Base-by-base conservation (phyloP, 106 monocot genomes). In the Allium cepa region DNA sequence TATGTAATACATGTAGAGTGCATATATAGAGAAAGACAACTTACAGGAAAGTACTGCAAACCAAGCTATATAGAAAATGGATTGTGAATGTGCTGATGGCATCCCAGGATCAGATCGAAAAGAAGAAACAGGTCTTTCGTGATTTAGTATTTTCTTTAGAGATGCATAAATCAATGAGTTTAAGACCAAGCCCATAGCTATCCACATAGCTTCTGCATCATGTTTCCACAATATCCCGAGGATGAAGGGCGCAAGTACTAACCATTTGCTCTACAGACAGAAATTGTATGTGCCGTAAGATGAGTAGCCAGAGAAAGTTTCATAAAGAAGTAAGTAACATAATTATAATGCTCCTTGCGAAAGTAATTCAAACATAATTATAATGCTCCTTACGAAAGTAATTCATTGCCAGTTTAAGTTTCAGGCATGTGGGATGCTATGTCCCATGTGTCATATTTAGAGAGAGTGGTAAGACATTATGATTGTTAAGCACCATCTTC, bases 71-170 rank as follows among this genome's bases (percentile, higher is more conserved):
- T 86, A 92, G 65, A 91, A 92, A 56, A 96, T 79, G 71, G 92
- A 92, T 60, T 96, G 96, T 17, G 96, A 85, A 82, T 96, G 96
- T 26, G 96, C 86, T 8, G 96, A 96, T 49, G 96, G 96, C 96
- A 96, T 96, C 73, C 96, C 92, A 65, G 96, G 96, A 69, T 82
- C 96, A 59, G 96, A 80, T 77, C 80, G 83, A 81, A 96, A 76
- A 59, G 76, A 72, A 68, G 81, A 72, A 10, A 55, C 74, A 11
- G 96, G 96, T 62, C 96, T 86, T 69, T 81, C 56, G 72, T 92
- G 96, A 74, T 96, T 92, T 22, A 96, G 53, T 60, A 96, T 75
- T 76, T 52, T 62, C 53, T 96, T 96, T 59, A 96, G 63, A 46
- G 59, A 69, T 45, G 69, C 17, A 53, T 91, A 88, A 65, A 96